These are phyloP conservation scores for Gossypium herbaceum DNA, from an alignment of 345 rosid species.

Conservation along the genomic window DNA sequence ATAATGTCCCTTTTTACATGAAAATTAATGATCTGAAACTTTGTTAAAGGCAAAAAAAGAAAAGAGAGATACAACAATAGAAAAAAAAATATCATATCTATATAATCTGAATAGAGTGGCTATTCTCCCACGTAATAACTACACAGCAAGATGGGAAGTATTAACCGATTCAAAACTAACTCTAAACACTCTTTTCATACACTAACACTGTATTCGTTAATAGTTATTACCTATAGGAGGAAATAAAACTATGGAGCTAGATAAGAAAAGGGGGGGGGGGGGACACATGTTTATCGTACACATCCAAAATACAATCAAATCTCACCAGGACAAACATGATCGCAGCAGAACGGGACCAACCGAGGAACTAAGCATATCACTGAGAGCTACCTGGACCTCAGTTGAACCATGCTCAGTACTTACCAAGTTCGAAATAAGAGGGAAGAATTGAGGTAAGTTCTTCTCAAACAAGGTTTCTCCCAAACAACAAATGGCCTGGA, in stretches of 20 bases:
- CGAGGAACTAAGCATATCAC: conserved; percentile 77
- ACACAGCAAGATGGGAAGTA: conserved; percentile 17
- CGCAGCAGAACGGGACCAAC: conserved; percentile 80
- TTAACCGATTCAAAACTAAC: conserved; percentile 25
- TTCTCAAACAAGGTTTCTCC: conserved; percentile 71
- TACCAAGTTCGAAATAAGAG: conserved; percentile 69
- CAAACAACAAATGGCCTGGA: conserved; percentile 74
- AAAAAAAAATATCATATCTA: conserved; percentile 21
- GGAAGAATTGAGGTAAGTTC: conserved; percentile 65
- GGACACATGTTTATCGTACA: conserved; percentile 25
- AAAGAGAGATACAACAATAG: neutral
- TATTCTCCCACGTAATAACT: conserved; percentile 5
- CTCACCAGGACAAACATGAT: conserved; percentile 47
- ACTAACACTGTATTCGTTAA: conserved; percentile 31
- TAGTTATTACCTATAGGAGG: conserved; percentile 11
- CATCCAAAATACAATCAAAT: conserved; percentile 21
- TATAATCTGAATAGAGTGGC: conserved; percentile 22
- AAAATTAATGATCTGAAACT: conserved; percentile 7
- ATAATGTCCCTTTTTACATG: conserved; percentile 20
- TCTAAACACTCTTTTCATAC: conserved; percentile 31
- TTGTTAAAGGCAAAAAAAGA: neutral
- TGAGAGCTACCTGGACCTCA: conserved; percentile 87
- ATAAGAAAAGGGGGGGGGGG: neutral
- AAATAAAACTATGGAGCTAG: conserved; percentile 5
- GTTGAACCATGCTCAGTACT: conserved; percentile 92